These are phyloP conservation scores for Escallonia herrerae DNA, from an alignment of 129 eudicot species.

Conservation along the genomic window DNA sequence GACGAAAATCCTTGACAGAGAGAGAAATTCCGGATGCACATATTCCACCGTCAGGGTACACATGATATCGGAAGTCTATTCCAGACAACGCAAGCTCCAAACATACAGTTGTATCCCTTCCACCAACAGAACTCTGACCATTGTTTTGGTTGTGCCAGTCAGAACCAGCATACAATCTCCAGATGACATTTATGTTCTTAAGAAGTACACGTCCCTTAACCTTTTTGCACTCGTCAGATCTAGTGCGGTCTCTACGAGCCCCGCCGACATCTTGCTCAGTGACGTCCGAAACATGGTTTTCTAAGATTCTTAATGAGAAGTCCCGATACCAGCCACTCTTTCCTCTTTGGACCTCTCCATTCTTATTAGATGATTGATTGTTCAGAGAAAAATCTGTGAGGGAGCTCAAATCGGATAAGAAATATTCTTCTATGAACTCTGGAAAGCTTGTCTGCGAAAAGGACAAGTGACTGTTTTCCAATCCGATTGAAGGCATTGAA, in stretches of 20 bases:
- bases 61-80: constrained; percentile 38
- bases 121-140: constrained; percentile 12
- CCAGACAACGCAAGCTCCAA: constrained; percentile 60
- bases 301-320: constrained; percentile 44
- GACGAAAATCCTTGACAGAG: constrained; percentile 52
- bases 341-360: constrained; percentile 27
- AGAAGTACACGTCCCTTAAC: constrained; percentile 60
- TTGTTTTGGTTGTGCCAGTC: constrained; percentile 51
- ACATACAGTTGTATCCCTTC: constrained; percentile 44
- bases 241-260: constrained; percentile 16
- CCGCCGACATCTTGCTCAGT: constrained; percentile 9
- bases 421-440: constrained; percentile 72
- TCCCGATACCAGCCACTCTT: constrained; percentile 74
- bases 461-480: constrained; percentile 21
- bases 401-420: constrained; percentile 53
- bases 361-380: constrained; percentile 25
- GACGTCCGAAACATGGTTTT: constrained; percentile 52
- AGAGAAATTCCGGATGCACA: constrained; percentile 49
- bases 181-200: constrained; percentile 55
- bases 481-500: constrained; percentile 19
- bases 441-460: constrained; percentile 27
- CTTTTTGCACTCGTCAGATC: constrained; percentile 22
- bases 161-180: constrained; percentile 80
- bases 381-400: constrained; percentile 35
- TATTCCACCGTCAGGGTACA: constrained; percentile 64